Evolutionary conservation across 208 protist genomes (phyloP).

Genomic region (Novymonas esmeraldas): DNA sequence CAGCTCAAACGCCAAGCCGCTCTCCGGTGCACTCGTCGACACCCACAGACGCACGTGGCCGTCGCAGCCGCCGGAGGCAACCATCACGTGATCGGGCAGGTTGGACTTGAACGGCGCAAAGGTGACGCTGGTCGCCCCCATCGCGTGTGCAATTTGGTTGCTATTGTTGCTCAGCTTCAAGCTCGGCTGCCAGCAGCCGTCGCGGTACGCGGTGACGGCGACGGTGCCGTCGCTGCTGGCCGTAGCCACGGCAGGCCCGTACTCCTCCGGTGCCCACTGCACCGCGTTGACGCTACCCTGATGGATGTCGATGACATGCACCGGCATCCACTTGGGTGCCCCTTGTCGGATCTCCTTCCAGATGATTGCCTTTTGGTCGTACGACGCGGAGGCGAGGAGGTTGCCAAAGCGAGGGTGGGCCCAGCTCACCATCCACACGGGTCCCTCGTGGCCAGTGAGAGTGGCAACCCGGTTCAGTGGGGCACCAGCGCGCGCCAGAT

Average conservation of each 20-base stretch:
- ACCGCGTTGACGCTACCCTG: constrained; percentile 81
- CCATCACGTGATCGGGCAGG: constrained; percentile 36
- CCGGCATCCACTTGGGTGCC: constrained; percentile 50
- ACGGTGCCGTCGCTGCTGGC: constrained; percentile 83
- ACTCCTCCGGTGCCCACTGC: constrained; percentile 79
- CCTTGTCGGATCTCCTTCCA: constrained; percentile 86
- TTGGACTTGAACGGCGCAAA: constrained; percentile 62
- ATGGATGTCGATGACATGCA: constrained; percentile 80
- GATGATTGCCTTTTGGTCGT: constrained; percentile 97
- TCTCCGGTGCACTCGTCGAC: constrained; percentile 20
- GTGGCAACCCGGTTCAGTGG: constrained; percentile 63
- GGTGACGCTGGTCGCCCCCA: constrained; percentile 78
- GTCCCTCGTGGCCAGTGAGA: constrained; percentile 94
- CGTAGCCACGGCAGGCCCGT: constrained; percentile 66
- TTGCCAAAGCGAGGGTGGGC: constrained; percentile 98
- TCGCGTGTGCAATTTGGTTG: constrained; percentile 86
- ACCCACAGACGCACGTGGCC: constrained; percentile 78
- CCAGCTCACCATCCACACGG: constrained; percentile 99
- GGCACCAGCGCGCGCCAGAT: constrained; percentile 73
- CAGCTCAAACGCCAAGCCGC: constrained; percentile 45
- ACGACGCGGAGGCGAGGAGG: constrained; percentile 97
- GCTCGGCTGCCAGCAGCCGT: constrained; percentile 74
- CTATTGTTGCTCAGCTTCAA: constrained; percentile 78
- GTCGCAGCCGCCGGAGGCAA: constrained; percentile 86
- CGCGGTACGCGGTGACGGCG: constrained; percentile 58